A percentile compares a stretch with the other conserved stretches of the same genome.
phyloP scores from a whole-genome alignment of 257 asterid species.

The Nicotiana undulata region DNA sequence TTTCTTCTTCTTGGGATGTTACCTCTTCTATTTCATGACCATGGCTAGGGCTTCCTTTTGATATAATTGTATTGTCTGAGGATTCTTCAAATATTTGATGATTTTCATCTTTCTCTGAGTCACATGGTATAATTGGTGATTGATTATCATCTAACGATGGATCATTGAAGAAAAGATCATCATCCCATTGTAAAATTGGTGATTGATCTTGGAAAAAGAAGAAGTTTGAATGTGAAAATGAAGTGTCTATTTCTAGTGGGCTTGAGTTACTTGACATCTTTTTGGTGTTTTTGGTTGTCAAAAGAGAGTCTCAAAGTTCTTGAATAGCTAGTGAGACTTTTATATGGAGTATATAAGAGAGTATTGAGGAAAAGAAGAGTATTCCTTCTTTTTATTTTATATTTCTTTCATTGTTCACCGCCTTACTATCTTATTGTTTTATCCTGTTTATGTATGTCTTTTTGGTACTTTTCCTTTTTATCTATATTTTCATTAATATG shows the following conservation, averaged over 20 bases:
- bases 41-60: neutral
- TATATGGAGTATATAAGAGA: neutral
- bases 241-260: neutral
- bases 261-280: neutral
- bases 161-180: neutral
- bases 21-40: conserved; percentile 2
- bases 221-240: neutral
- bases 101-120: neutral
- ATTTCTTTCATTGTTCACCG: too few relatives aligned
- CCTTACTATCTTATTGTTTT: too few relatives aligned
- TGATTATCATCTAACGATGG: neutral
- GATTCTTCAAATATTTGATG: neutral
- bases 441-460: too few relatives aligned
- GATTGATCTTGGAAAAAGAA: neutral
- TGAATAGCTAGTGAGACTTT: neutral
- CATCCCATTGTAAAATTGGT: neutral
- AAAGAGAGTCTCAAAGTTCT: neutral
- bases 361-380: neutral
- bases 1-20: neutral
- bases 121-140: neutral
- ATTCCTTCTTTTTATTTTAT: too few relatives aligned
- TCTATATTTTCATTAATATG: too few relatives aligned
- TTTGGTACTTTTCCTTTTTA: too few relatives aligned
- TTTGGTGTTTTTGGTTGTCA: neutral
- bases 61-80: neutral